Evolutionary conservation across 108 stramenopile species (phyloP).

Genomic region (Skeletonema tropicum): DNA sequence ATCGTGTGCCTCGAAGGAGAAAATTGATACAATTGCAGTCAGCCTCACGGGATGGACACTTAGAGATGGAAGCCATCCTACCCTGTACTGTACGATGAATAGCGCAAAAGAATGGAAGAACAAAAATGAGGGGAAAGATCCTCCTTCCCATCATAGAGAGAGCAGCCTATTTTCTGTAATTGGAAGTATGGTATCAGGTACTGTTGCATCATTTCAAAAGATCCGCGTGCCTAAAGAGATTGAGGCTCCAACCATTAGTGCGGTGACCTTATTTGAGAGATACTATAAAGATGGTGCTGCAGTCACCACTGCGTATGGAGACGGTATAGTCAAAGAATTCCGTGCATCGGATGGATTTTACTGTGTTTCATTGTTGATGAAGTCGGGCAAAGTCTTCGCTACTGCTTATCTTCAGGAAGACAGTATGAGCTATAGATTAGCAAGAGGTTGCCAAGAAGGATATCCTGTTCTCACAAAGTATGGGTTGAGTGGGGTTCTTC

Average conservation of each 20-base stretch:
- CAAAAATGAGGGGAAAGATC: conserved; percentile 18
- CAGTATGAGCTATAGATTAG: conserved; percentile 75
- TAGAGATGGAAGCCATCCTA: conserved; percentile 72
- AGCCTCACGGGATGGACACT: conserved; percentile 75
- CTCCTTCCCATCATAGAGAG: conserved; percentile 43
- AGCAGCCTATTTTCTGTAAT: conserved; percentile 67
- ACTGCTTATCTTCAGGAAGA: conserved; percentile 65
- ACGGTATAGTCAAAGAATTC: conserved; percentile 68
- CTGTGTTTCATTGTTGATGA: conserved; percentile 60
- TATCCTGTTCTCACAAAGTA: conserved; percentile 80
- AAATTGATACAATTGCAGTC: conserved; percentile 61
- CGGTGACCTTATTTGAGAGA: conserved; percentile 47
- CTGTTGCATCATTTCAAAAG: conserved; percentile 52
- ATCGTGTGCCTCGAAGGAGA: conserved; percentile 1
- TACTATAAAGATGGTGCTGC: conserved; percentile 84
- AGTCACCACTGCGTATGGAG: conserved; percentile 83
- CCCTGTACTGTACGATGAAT: conserved; percentile 75
- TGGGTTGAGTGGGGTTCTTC: conserved; percentile 81
- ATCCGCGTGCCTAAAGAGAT: conserved; percentile 48
- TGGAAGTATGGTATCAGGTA: conserved; percentile 64
- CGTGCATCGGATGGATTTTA: conserved; percentile 84
- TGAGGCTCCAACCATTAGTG: conserved; percentile 40
- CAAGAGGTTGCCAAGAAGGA: conserved; percentile 85
- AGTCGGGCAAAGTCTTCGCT: conserved; percentile 52
- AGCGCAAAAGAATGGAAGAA: conserved; percentile 76